Percentiles rank a stretch among this genome's conserved stretches.
Conservation (phyloP, 176 grass and related monocot genomes). For the Carex parvula region DNA sequence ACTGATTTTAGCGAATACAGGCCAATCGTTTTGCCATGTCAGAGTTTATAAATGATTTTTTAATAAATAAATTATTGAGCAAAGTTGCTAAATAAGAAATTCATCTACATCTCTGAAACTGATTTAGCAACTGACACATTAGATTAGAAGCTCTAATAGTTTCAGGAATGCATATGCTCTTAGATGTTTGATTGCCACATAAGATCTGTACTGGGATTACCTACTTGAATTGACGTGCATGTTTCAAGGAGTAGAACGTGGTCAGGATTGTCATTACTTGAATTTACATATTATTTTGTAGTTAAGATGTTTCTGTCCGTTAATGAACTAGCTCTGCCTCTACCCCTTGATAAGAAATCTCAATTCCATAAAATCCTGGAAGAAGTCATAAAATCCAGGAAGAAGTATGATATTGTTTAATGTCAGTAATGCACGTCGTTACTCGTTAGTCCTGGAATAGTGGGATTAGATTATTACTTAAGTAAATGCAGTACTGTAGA, state of each 20-base stretch:
- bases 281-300: background rate
- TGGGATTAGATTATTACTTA: background rate
- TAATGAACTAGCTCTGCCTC: background rate
- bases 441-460: background rate
- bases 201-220: background rate
- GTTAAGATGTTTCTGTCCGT: background rate
- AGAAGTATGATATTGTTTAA: background rate
- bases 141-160: no score
- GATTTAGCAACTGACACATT: no score
- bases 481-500: background rate
- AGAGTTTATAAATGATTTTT: no score
- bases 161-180: no score
- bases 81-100: no score
- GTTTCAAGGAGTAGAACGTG: background rate
- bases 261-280: background rate
- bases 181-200: background rate
- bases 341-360: no score
- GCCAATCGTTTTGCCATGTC: no score
- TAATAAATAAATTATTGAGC: no score
- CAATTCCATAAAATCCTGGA: no score
- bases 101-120: no score
- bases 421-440: background rate
- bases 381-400: background rate
- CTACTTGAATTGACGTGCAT: background rate
- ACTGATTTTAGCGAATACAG: no score